A percentile compares a stretch with the other conserved stretches of the same genome.
Conservation (phyloP, 805 yeast genomes). For the Starmera caribaea region DNA sequence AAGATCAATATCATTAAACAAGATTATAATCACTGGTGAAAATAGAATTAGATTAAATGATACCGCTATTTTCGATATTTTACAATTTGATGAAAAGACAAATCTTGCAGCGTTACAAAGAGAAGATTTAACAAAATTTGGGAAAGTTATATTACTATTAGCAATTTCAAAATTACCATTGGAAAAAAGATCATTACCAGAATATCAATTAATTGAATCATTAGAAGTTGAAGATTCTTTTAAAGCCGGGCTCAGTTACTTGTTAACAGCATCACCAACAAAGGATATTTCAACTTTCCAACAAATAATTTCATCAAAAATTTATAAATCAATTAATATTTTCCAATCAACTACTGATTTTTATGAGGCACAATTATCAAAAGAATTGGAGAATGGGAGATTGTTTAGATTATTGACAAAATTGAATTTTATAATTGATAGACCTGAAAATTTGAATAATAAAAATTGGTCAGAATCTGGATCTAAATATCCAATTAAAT, state of each 20-base stretch:
- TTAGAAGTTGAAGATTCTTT: slow-evolving; percentile 35
- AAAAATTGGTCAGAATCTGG: slow-evolving; percentile 68
- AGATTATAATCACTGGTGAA: slow-evolving; percentile 63
- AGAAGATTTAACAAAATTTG: slow-evolving; percentile 51
- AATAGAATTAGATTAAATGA: slow-evolving; percentile 65
- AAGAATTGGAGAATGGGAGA: slow-evolving; percentile 83
- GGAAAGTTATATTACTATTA: slow-evolving; percentile 47
- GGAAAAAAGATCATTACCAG: slow-evolving; percentile 4
- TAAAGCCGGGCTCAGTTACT: slow-evolving; percentile 32
- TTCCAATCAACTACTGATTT: slow-evolving; percentile 44
- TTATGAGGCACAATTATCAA: slow-evolving; percentile 49
- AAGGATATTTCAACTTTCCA: slow-evolving; percentile 25
- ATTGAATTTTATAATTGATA: slow-evolving; percentile 65
- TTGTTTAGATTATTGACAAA: slow-evolving; percentile 76
- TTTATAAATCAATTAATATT: slow-evolving; percentile 38
- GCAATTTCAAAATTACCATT: slow-evolving; percentile 28
- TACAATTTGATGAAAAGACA: slow-evolving; percentile 28
- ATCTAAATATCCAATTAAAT: slow-evolving; percentile 55
- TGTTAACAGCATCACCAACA: slow-evolving; percentile 18
- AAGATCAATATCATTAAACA: slow-evolving; percentile 52
- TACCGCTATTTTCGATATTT: slow-evolving; percentile 62
- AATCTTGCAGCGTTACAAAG: slow-evolving; percentile 28
- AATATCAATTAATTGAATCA: slow-evolving; percentile 13
- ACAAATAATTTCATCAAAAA: slow-evolving; percentile 31
- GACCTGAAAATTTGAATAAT: slow-evolving; percentile 55